A percentile compares a stretch with the other conserved stretches of the same genome.
Evolutionary conservation across 306 rosid species (phyloP).

Genomic region (Vachellia pachyceras): DNA sequence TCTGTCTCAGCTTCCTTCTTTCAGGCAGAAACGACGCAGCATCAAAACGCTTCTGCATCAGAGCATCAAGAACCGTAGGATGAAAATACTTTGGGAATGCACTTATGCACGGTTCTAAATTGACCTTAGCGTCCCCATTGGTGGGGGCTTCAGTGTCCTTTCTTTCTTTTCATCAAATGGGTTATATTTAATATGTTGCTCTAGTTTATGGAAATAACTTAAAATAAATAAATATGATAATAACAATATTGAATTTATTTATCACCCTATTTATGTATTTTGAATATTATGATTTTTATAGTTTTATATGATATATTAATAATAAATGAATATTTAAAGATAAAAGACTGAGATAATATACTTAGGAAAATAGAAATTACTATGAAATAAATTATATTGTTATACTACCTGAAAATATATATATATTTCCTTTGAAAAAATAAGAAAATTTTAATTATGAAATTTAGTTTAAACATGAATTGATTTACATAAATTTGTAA

Average conservation of each 20-base stretch:
- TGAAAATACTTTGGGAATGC: background rate
- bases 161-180: too few relatives aligned
- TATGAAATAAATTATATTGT: too few relatives aligned
- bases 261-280: too few relatives aligned
- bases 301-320: too few relatives aligned
- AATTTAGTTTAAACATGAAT: background rate
- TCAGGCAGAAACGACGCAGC: constrained; percentile 49
- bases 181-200: too few relatives aligned
- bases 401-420: background rate
- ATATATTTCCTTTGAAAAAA: background rate
- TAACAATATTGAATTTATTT: too few relatives aligned
- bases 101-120: constrained; percentile 29
- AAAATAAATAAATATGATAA: background rate
- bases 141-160: background rate
- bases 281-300: too few relatives aligned
- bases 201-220: constrained; percentile 35
- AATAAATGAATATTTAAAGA: too few relatives aligned
- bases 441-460: background rate
- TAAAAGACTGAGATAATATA: too few relatives aligned
- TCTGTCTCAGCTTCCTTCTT: constrained; percentile 41
- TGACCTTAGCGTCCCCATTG: background rate
- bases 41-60: constrained; percentile 31
- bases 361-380: too few relatives aligned
- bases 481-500: background rate
- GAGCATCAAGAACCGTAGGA: constrained; percentile 30